Evolutionary conservation across 805 yeast genomes (phyloP), one percentile per base, ranked within the genome.

Genomic region (Metschnikowia dekortorum): DNA sequence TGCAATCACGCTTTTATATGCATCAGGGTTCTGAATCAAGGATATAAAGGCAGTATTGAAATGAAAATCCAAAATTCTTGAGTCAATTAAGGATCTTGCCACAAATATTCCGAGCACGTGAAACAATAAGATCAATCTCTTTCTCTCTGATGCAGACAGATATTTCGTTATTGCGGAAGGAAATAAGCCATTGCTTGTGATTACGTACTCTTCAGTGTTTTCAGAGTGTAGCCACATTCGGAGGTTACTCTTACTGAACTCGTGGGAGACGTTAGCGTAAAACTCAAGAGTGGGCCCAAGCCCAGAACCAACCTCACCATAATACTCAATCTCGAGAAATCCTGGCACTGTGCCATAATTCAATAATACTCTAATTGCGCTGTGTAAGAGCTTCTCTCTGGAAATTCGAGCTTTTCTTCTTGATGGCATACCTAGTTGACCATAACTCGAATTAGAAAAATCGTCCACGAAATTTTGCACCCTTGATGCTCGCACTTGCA

Each of bases 221-320:
- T 61, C 61, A 48, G 67, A 66, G 2, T 50, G 43, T 57, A 95
- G 76, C 98, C 98, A 92, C 71, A 94, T 71, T 8, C 67, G 67
- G 43, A 84, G 67, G 29, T 74, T 74, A 46, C 74, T 76, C 55
- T 71, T 75, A 1, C 85, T 71, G 63, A 92, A 89, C 54, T 84
- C 90, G 50, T 75, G 81, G 0, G 97, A 89, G 1, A 88, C 89
- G 13, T 76, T 72, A 0, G 97, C 83, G 61, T 89, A 92, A 62
- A 94, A 92, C 66, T 92, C 99, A 55, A 91, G 73, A 0, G 99
- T 92, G 3, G 99, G 99, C 0, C 99, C 99, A 41, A 90, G 70
- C 0, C 99, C 99, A 0, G 96, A 85, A n/a, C 98, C 99, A 6
- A 79, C 96, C 64, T 92, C 99, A 56, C 85, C 90, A 54, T 78